Evolutionary conservation across 1,139 yeast genomes (phyloP).

Genomic region (Taphrina confusa): DNA sequence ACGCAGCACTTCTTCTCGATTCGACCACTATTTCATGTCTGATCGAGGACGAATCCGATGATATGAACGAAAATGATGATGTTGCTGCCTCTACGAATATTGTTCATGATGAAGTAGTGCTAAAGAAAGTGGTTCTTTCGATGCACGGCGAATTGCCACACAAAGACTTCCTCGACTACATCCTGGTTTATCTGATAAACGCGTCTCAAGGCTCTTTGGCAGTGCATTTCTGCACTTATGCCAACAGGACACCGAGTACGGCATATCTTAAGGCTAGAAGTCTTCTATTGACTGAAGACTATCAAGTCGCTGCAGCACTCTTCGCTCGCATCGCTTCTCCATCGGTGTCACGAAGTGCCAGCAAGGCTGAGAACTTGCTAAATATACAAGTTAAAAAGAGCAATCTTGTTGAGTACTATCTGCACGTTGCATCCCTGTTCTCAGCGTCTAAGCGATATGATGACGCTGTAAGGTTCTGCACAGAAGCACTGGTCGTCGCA

Average conservation of each 20-base stretch:
- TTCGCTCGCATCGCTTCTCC: conserved; percentile 21
- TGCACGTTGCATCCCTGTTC: conserved; percentile 25
- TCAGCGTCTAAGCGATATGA: not conserved
- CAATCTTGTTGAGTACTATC: conserved; percentile 10
- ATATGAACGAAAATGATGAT: not conserved
- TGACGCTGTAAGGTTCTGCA: conserved; percentile 15
- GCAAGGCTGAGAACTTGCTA: conserved; percentile 2
- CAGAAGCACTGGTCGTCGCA: conserved; percentile 11
- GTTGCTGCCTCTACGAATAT: not conserved
- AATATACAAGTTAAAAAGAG: not conserved
- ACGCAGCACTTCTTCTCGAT: not conserved
- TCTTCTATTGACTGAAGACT: not conserved
- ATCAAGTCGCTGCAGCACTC: conserved; percentile 2
- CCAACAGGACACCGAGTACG: not conserved
- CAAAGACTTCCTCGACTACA: conserved; percentile 15
- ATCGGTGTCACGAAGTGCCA: not conserved
- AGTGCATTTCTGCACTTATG: conserved; percentile 3
- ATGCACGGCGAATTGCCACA: conserved; percentile 1
- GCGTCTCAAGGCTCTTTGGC: not conserved
- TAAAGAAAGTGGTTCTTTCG: conserved; percentile 3
- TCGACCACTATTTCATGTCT: not conserved
- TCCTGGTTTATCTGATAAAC: conserved; percentile 10
- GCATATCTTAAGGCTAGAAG: conserved; percentile 14
- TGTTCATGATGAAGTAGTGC: not conserved
- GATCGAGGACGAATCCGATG: not conserved